Evolutionary conservation across 1,139 yeast genomes (phyloP).

Genomic region (Blastobotrys raffinosifermentans): DNA sequence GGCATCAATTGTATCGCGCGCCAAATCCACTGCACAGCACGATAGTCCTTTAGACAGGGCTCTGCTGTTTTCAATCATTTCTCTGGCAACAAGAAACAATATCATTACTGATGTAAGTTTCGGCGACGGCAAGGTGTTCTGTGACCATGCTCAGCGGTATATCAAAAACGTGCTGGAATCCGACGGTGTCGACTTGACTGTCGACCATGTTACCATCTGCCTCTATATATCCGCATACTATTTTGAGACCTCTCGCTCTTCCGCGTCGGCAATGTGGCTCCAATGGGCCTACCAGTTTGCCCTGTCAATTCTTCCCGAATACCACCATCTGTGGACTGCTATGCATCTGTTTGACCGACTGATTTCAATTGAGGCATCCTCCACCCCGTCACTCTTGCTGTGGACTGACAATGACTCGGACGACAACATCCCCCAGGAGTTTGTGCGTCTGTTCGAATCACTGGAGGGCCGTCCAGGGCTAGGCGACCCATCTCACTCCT

Average conservation of each 20-base stretch:
- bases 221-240: background rate
- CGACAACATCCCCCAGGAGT: no score
- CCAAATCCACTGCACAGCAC: constrained; percentile 4
- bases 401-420: no score
- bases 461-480: no score
- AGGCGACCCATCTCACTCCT: no score
- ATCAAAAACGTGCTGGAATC: background rate
- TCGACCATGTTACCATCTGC: background rate
- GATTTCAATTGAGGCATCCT: background rate
- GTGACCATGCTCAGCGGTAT: background rate
- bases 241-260: constrained; percentile 1
- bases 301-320: constrained; percentile 1
- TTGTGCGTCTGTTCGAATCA: no score
- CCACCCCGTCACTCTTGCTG: no score
- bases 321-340: constrained; percentile 5
- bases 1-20: constrained; percentile 15
- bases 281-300: constrained; percentile 1
- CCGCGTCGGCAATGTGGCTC: constrained; percentile 2
- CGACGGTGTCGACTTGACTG: background rate
- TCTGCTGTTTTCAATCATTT: constrained; percentile 20
- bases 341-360: constrained; percentile 1
- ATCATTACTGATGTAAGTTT: background rate
- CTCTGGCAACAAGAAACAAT: constrained; percentile 22
- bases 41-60: constrained; percentile 6
- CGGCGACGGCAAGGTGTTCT: background rate